phyloP scores from a whole-genome alignment of 805 yeast species.

The Hanseniaspora clermontiae region DNA sequence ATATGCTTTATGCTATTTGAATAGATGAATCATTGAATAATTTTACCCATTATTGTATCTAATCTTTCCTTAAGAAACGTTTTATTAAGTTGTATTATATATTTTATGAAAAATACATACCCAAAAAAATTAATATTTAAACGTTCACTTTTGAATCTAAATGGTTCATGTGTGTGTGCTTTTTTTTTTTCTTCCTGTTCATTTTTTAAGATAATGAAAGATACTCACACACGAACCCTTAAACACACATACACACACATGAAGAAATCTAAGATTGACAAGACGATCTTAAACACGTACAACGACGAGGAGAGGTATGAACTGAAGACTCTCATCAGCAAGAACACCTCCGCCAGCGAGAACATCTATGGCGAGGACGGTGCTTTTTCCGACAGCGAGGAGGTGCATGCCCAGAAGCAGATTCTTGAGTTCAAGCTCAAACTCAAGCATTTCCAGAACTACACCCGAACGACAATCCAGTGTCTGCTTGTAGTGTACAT shows the following conservation, averaged over 20 bases:
- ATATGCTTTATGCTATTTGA: not conserved
- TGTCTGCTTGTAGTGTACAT: not conserved
- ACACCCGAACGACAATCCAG: not conserved
- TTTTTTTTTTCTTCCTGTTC: not conserved
- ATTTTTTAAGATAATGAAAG: not conserved
- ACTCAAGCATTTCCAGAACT: slow-evolving; percentile 8
- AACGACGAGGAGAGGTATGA: slow-evolving; percentile 8
- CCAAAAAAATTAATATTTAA: not conserved
- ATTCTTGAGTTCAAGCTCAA: slow-evolving; percentile 1
- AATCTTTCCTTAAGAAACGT: not conserved
- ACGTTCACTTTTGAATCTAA: no score
- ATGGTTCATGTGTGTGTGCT: no score
- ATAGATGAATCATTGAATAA: not conserved
- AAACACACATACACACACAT: not conserved
- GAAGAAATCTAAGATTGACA: slow-evolving; percentile 5
- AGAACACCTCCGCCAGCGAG: not conserved
- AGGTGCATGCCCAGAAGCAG: not conserved
- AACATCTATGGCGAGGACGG: slow-evolving; percentile 3
- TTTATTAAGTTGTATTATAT: not conserved
- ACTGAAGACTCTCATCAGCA: not conserved
- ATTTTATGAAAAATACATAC: no score
- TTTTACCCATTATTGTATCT: not conserved
- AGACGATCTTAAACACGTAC: not conserved
- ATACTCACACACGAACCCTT: not conserved
- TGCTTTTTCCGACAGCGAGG: not conserved